Base-by-base conservation (phyloP, 2,329 filamentous ascomycete genomes). In the Aspergillus sp. region DNA sequence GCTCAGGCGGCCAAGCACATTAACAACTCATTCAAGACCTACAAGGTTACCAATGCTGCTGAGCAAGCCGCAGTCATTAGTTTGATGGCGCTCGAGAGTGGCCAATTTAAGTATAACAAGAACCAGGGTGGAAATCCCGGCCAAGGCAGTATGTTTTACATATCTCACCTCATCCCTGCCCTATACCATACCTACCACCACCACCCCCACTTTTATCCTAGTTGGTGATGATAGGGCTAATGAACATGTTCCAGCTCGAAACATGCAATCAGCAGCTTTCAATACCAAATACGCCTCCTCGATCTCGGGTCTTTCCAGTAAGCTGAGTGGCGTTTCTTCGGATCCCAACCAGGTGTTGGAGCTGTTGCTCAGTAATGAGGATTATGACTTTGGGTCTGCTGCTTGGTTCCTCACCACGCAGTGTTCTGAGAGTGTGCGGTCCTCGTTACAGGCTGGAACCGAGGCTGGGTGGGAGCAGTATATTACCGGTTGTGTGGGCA, bases 61-160 rank as follows among this genome's bases (percentile, higher is more conserved):
- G 79, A 85, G 54, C 82, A 86, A 59, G 87, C 87, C 6, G 86
- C 83, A 19, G 65, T 90, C 11, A 59, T 93, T 35, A 74, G 82
- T 9, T 72, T 89, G 58, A 85, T 88, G 70, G 79, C 83, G 8
- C 83, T 82, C 59, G 89, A 94, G 69, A 81, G 79, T 2, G 80
- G 45, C 19, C 75, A 83, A 49, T 87, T 90, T 68, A 74, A 78
- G 56, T 90, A 79, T 75, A 87, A 84, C 66, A 76, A 74, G 63
- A 88, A 90, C 67, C 71, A 81, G 54, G 77, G 76, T 0, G 64
- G 60, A 11, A 34, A 68, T 0, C 74, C 83, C 0, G 87, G 86
- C 7, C 85, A 90, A 62, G 86, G 86, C 26, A 90, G 61, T 64
- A 46, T 39, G 57, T 58, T 42, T 19, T 19, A 19, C 19, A 19